Base-by-base conservation (phyloP, 2,329 filamentous ascomycete genomes). In the Hortaea sp. region DNA sequence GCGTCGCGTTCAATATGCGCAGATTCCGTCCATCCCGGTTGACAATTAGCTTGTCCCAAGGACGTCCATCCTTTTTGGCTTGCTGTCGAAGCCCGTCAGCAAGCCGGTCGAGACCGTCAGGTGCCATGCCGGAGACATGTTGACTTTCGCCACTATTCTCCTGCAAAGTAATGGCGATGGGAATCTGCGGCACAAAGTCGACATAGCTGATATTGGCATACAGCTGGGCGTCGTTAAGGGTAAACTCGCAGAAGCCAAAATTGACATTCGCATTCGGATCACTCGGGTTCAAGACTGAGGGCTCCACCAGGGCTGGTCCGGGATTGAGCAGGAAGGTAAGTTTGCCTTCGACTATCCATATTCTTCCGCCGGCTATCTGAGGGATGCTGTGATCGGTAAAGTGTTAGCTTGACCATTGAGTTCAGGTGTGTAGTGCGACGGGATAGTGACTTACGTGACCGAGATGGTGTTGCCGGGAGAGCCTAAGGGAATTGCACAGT, bases 21-120 rank as follows among this genome's bases (percentile, higher is more conserved):
- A 74, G 58, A 28, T 66, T 64, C 7, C 63, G 63, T 5, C 62
- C 56, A 10, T 63, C 54, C 31, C 59, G 55, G 34, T 57, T 12
- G 42, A 78, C 68, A 41, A 79, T 67, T 37, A 85, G 71, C 54
- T 78, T 72, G 53, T 81, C 74, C 84, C 83, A 88, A 0, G 76
- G 76, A 42, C 70, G 65, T 1, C 74, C 71, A 54, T 87, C 83
- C 28, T 61, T 64, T 4, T 58, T 51, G 2, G 76, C 66, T 61
- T 87, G 83, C 7, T 69, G 68, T 28, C 65, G 65, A 13, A 88
- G 65, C 1, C 66, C 73, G 1, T 69, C 64, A 48, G 76, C 78
- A 35, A 87, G 66, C 27, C 61, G 66, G 43, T 76, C 70, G 3
- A 85, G 68, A 1, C 81, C 82, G 53, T 79, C 66, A 0, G 72